phyloP scores from a whole-genome alignment of 1,139 yeast species.

The Komagataea norvegica region DNA sequence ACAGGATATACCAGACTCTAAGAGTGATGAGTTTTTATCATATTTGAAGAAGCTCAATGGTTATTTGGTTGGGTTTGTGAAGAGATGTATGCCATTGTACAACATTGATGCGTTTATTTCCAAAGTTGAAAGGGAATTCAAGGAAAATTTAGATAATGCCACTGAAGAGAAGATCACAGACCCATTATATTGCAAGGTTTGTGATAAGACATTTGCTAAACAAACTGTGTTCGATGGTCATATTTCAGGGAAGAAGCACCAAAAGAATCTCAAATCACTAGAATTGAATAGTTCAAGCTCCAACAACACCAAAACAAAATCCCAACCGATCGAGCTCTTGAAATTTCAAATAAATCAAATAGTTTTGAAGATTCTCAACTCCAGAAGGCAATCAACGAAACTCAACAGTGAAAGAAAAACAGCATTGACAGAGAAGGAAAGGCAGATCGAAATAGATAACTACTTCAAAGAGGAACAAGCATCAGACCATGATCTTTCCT shows the following conservation, averaged over 20 bases:
- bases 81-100: conserved; percentile 48
- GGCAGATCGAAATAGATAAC: conserved; percentile 49
- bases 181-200: conserved; percentile 55
- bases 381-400: conserved; percentile 45
- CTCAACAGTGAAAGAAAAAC: conserved; percentile 61
- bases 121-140: conserved; percentile 34
- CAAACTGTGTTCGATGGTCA: conserved; percentile 66
- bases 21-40: conserved; percentile 29
- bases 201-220: conserved; percentile 63
- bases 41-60: conserved; percentile 43
- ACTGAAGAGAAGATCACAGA: conserved; percentile 19
- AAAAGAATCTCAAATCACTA: conserved; percentile 42
- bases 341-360: conserved; percentile 29
- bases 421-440: conserved; percentile 72
- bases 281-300: not conserved
- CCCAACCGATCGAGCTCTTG: conserved; percentile 32
- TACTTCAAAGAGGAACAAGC: conserved; percentile 31
- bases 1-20: conserved; percentile 21
- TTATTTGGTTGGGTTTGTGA: conserved; percentile 45
- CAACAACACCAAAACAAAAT: conserved; percentile 7
- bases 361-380: conserved; percentile 10
- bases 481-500: conserved; percentile 23
- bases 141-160: conserved; percentile 17
- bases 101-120: conserved; percentile 35
- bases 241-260: conserved; percentile 71